Evolutionary conservation across 768 basidiomycete species (phyloP).

Genomic region (Tulasnella sp.): DNA sequence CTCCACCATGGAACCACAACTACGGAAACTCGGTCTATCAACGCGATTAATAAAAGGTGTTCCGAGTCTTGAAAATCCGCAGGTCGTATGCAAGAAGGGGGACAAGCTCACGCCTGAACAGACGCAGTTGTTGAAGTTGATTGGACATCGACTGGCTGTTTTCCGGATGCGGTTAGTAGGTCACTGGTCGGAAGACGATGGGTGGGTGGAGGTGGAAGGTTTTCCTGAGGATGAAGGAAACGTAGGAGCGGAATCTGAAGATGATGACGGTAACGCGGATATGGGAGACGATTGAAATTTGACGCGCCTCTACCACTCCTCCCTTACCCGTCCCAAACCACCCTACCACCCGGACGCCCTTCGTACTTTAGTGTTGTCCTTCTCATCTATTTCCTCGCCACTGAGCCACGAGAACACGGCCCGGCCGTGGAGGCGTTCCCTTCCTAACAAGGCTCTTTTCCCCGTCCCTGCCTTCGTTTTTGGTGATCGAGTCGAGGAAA

Average conservation of each 20-base stretch:
- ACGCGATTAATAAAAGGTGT: conserved; percentile 81
- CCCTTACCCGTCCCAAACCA: no score
- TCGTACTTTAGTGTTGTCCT: no score
- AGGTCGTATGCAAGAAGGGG: conserved; percentile 74
- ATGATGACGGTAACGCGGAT: no score
- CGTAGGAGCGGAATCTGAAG: background rate
- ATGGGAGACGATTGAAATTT: no score
- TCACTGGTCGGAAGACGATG: conserved; percentile 55
- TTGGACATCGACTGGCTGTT: conserved; percentile 78
- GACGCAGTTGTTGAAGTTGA: conserved; percentile 83
- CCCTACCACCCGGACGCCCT: no score
- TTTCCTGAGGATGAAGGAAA: background rate
- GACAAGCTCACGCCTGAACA: conserved; percentile 61
- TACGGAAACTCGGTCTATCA: conserved; percentile 78
- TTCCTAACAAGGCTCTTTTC: no score
- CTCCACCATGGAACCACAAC: conserved; percentile 93
- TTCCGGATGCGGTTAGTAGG: conserved; percentile 63
- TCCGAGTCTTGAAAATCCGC: conserved; percentile 66
- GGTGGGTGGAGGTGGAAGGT: conserved; percentile 41
- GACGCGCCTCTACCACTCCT: no score
- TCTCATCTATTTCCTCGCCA: no score
- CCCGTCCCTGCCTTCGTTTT: no score
- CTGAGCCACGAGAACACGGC: no score
- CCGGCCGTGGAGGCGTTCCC: no score
- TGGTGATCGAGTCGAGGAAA: no score